Base-by-base conservation (phyloP, 371 early-diverging fungal genomes). In the Circinella minor region DNA sequence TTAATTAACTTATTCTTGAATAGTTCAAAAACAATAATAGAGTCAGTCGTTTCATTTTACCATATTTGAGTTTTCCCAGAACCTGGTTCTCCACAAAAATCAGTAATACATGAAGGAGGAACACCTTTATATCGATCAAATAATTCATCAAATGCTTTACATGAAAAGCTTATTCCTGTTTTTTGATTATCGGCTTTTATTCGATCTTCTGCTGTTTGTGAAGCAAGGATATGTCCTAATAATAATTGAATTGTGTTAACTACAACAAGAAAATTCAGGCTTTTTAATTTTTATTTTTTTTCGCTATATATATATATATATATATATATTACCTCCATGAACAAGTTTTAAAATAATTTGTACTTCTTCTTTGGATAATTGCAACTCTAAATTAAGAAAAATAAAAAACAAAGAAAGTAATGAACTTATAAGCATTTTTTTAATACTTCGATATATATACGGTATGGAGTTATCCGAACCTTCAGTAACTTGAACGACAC, bases 11-110 rank as follows among this genome's bases (percentile, higher is more conserved):
- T 48, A 17, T 17, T 48, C 10, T 48, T 10, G 17, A 48, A 17
- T 10, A 10, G 48, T 48, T 13, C 10, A 48, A 17, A 17, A 17
- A 17, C 3, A 48, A 48, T 10, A 27, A 27, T 27, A 27, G 27
- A 27, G 2, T 27, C 27, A 27, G 27, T 1, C 27, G 27, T 27
- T 27, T 27, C 27, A 27, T 27, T 43, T 69, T 78, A 90, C 91
- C 89, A 86, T 18, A 90, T 51, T 67, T 91, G 90, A 13, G 91
- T 89, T 69, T 91, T 92, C 0, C 92, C 92, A 20, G 88, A 68
- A 3, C 90, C 90, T 2, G 90, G 86, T 46, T 86, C 82, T 9
- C 91, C 92, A 70, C 88, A 88, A 37, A 91, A 69, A 67, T 92
- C 92, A 5, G 88, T 86, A 3, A 92, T 81, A 11, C 55, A 60